phyloP scores from a whole-genome alignment of 371 early-diverging fungal genomes.

The Umbelopsis sp. region DNA sequence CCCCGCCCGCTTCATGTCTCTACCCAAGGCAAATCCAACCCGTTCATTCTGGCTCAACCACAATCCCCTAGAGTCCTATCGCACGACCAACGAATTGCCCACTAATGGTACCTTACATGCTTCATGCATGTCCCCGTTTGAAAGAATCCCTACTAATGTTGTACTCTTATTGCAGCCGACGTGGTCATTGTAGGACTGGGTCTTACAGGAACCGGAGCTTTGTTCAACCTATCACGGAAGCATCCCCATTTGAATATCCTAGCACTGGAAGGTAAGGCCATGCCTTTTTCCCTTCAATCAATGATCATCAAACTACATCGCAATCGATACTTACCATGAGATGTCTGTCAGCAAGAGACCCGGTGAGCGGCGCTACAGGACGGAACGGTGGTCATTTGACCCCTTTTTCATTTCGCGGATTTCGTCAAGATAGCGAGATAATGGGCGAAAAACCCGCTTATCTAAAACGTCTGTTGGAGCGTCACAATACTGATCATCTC shows the following conservation, averaged over 20 bases:
- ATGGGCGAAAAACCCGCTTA: constrained; percentile 3
- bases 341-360: neutral
- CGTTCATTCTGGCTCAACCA: constrained; percentile 6
- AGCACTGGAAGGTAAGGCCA: neutral
- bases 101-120: neutral
- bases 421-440: neutral
- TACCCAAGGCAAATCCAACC: constrained; percentile 2
- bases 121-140: too few species aligned
- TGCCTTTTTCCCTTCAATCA: neutral
- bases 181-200: constrained; percentile 4
- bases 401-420: neutral
- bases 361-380: constrained; percentile 6
- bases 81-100: neutral
- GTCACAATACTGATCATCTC: constrained; percentile 1
- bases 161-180: neutral
- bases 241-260: neutral
- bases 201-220: constrained; percentile 15
- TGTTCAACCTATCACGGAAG: neutral
- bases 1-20: constrained; percentile 14
- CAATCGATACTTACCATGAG: neutral
- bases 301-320: too few species aligned
- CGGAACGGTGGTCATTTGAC: constrained; percentile 9
- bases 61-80: constrained; percentile 6
- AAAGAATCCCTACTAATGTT: too few species aligned
- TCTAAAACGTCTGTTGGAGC: neutral